These are phyloP conservation scores for Penicillium atrosanguineum DNA, from an alignment of 495 filamentous ascomycete species.

Conservation along the genomic window DNA sequence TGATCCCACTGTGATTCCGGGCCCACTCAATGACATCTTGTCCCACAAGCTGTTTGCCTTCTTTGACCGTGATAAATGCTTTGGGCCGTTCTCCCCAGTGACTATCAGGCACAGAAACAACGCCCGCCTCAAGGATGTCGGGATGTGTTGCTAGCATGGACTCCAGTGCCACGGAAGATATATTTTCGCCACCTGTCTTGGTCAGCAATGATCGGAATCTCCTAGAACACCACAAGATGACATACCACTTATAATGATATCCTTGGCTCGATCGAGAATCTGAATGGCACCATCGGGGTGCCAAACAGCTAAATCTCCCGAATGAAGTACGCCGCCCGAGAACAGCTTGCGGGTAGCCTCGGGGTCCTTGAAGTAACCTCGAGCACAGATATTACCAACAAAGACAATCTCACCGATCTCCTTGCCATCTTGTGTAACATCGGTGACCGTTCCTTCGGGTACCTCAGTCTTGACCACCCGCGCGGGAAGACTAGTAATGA, in stretches of 20 bases:
- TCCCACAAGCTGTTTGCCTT: slow-evolving; percentile 56
- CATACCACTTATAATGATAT: slow-evolving; percentile 96
- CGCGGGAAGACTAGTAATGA: slow-evolving; percentile 76
- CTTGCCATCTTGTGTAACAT: slow-evolving; percentile 76
- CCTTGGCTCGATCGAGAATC: slow-evolving; percentile 91
- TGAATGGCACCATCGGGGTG: slow-evolving; percentile 85
- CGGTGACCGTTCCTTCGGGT: slow-evolving; percentile 62
- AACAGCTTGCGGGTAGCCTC: slow-evolving; percentile 88
- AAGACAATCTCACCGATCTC: slow-evolving; percentile 96
- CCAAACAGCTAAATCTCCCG: slow-evolving; percentile 90
- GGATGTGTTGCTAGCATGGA: slow-evolving; percentile 89
- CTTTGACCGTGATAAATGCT: slow-evolving; percentile 82
- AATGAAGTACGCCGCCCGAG: slow-evolving; percentile 80
- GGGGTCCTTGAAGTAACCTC: slow-evolving; percentile 87
- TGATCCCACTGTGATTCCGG: slow-evolving; percentile 70
- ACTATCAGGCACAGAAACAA: slow-evolving; percentile 82
- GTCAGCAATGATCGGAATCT: slow-evolving; percentile 6
- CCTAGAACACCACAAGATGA: neutral
- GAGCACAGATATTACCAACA: slow-evolving; percentile 85
- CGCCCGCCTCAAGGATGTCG: slow-evolving; percentile 83
- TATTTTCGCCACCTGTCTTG: slow-evolving; percentile 83
- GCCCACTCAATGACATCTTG: slow-evolving; percentile 85
- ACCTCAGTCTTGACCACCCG: slow-evolving; percentile 80
- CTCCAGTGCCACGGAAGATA: slow-evolving; percentile 90
- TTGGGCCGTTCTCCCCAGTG: slow-evolving; percentile 96